Evolutionary conservation across 169 alveolate species (phyloP).

Genomic region (Plasmodium inui): DNA sequence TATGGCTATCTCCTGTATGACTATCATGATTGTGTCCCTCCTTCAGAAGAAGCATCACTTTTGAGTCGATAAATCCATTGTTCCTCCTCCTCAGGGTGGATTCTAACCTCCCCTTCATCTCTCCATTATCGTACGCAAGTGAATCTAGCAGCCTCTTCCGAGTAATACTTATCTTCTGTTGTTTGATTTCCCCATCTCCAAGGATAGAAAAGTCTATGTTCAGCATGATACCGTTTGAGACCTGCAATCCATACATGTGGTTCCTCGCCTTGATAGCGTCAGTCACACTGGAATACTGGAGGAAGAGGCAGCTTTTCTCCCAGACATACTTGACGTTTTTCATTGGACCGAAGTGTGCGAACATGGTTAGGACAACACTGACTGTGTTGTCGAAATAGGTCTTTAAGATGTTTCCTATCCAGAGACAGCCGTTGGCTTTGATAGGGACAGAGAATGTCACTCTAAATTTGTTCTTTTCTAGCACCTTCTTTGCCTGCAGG

Average conservation of each 20-base stretch:
- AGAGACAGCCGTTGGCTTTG: constrained; percentile 49
- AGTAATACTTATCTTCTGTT: constrained; percentile 7
- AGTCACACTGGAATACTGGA: constrained; percentile 4
- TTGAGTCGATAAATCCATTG: constrained; percentile 23
- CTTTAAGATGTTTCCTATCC: constrained; percentile 55
- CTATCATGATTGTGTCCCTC: background rate
- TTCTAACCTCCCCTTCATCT: constrained; percentile 12
- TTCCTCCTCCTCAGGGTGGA: background rate
- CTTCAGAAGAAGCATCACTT: constrained; percentile 14
- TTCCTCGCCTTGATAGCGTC: constrained; percentile 51
- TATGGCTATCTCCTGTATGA: background rate
- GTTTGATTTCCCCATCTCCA: constrained; percentile 43
- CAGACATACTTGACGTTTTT: constrained; percentile 3
- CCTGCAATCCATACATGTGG: constrained; percentile 40
- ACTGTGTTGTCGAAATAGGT: constrained; percentile 20
- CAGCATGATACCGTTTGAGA: constrained; percentile 15
- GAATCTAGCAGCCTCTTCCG: constrained; percentile 16
- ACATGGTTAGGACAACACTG: constrained; percentile 7
- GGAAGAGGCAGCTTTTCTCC: constrained; percentile 40
- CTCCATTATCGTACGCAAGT: constrained; percentile 21
- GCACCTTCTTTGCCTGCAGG: constrained; percentile 36
- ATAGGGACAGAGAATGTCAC: constrained; percentile 30
- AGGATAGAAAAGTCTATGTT: constrained; percentile 39
- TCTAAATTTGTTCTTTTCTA: constrained; percentile 12
- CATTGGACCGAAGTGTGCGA: constrained; percentile 17